These are phyloP conservation scores for Chlamydomonas incerta DNA, from an alignment of 139 green algal genomes.

Conservation along the genomic window DNA sequence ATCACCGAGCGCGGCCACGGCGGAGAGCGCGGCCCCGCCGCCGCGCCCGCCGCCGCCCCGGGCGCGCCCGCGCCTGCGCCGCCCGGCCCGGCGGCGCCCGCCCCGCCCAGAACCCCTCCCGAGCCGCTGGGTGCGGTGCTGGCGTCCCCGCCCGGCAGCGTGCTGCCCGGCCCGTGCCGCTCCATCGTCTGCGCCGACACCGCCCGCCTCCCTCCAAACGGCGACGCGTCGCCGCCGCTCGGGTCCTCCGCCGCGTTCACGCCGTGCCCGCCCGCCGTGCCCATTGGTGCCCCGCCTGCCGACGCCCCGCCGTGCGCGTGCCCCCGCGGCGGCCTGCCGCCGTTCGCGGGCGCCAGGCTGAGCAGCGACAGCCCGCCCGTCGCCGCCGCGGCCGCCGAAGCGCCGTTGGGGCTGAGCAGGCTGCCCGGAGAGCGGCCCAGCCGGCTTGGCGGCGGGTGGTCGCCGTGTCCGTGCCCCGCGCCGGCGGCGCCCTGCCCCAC, in stretches of 20 bases:
- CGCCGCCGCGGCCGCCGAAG: too few relatives aligned
- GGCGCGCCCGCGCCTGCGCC: neutral
- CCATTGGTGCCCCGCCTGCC: neutral
- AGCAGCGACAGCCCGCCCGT: neutral
- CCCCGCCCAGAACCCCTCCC: neutral
- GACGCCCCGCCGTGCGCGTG: too few relatives aligned
- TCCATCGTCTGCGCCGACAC: slow-evolving; percentile 32
- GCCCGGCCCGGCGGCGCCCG: neutral
- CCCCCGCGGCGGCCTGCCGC: too few relatives aligned
- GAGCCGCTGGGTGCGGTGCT: neutral
- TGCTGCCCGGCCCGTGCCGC: neutral
- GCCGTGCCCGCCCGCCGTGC: neutral
- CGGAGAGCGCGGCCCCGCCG: neutral
- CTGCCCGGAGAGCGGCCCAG: slow-evolving; percentile 10
- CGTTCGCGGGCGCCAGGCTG: neutral
- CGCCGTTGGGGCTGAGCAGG: too few relatives aligned
- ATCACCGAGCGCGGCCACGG: slow-evolving; percentile 3
- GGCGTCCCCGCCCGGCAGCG: too few relatives aligned
- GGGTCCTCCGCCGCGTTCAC: neutral
- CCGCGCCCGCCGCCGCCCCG: neutral
- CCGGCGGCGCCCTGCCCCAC: neutral
- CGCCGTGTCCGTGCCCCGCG: neutral
- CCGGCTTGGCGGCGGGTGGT: neutral
- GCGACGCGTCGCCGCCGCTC: neutral
- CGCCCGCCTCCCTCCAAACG: slow-evolving; percentile 26